Conservation (phyloP, 495 filamentous ascomycete genomes). For the Hypoxylon lenormandii region DNA sequence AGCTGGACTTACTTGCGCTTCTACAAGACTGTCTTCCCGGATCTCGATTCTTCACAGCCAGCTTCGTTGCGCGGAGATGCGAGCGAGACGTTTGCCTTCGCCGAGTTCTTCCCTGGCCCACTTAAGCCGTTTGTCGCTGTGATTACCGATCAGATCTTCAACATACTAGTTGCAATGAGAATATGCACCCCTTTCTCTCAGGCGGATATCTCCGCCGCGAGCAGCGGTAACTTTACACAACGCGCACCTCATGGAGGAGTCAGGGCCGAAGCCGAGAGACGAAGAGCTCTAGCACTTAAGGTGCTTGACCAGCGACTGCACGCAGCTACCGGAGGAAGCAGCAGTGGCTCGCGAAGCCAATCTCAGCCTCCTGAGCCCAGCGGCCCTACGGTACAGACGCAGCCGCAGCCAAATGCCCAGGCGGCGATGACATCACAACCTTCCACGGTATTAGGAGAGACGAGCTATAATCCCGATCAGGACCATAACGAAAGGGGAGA, state of each 20-base stretch:
- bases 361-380: constrained; percentile 56
- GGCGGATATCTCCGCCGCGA: constrained; percentile 81
- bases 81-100: constrained; percentile 93
- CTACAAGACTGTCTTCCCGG: constrained; percentile 78
- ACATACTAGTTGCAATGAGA: constrained; percentile 74
- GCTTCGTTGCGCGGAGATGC: constrained; percentile 81
- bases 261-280: constrained; percentile 90
- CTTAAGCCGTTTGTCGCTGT: constrained; percentile 80
- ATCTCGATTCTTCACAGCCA: constrained; percentile 73
- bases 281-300: constrained; percentile 87
- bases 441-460: constrained; percentile 71
- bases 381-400: constrained; percentile 62
- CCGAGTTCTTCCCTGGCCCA: constrained; percentile 92
- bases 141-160: constrained; percentile 79
- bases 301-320: constrained; percentile 91
- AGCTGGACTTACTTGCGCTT: constrained; percentile 98
- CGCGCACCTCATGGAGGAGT: constrained; percentile 74
- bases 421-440: constrained; percentile 62
- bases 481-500: constrained; percentile 60
- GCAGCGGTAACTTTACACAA: constrained; percentile 64
- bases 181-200: constrained; percentile 88
- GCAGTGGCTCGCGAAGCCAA: constrained; percentile 55
- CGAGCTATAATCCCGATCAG: constrained; percentile 74
- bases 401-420: constrained; percentile 62
- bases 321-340: constrained; percentile 72